Evolutionary conservation across 139 green algal genomes (phyloP), one percentile per base, ranked within the genome.

Genomic region (Chlamydomonas sphaeroides): DNA sequence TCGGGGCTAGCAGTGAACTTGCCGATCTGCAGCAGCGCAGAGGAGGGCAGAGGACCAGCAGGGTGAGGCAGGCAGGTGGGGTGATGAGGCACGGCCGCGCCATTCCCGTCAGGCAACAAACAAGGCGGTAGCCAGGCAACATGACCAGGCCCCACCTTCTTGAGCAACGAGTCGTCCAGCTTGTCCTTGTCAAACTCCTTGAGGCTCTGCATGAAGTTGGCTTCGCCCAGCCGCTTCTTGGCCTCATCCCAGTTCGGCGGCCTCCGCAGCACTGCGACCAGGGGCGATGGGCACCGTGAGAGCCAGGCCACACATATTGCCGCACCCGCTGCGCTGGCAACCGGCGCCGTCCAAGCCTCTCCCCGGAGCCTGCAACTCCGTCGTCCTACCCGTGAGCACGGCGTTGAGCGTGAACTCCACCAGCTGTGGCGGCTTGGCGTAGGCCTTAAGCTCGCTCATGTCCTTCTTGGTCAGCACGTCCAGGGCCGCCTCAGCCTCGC

Each of bases 381-480:
- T n/a, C 45, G n/a, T 20, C 32, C 73, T 35, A 83, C 71, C 72
- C 1, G 89, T 93, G 79, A 92, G 91, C 28, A 92, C 85, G 17
- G 77, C 87, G 49, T 83, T 83, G 45, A 98, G 88, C 10, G 92
- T 95, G 39, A 96, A 71, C 88, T 98, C 94, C 39, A 98, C 94
- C 59, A 96, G 83, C 7, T 91, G 81, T 21, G 95, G 95, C 42
- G 95, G 95, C 86, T 97, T 97, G 56, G 93, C 89, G 84, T 97
- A 97, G 26, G 93, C 92, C 85, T 97, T 97, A 21, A 97, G 80
- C 86, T 97, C 93, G 21, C 78, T 84, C 69, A 97, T 91, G 85
- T 97, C 94, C 87, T 96, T 96, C 91, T 96, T 96, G 33, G 92
- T 96, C 51, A 97, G 87, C 81, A 96, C 93, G 68, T 96, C 94